phyloP scores from a whole-genome alignment of 345 rosid genomes.

The Toxicodendron radicans region DNA sequence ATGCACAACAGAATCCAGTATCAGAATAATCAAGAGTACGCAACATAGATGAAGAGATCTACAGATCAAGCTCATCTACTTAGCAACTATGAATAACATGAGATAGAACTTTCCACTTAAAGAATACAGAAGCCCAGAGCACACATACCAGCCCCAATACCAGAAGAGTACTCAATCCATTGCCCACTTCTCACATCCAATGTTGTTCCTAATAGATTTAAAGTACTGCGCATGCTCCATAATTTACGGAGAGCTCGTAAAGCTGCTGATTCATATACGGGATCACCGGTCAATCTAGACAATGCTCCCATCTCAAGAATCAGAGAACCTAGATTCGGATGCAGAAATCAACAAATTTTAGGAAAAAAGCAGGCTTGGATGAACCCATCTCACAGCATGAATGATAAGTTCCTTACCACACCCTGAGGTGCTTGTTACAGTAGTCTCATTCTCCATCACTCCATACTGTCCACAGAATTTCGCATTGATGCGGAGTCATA shows the following conservation, averaged over 20 bases:
- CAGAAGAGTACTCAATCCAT: constrained; percentile 91
- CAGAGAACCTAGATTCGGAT: constrained; percentile 62
- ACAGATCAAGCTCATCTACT: neutral
- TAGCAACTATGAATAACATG: neutral
- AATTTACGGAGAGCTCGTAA: constrained; percentile 83
- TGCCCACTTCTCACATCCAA: constrained; percentile 76
- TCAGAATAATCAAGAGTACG: constrained; percentile 29
- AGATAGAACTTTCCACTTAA: constrained; percentile 3
- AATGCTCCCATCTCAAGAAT: constrained; percentile 98
- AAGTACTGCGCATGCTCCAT: constrained; percentile 95
- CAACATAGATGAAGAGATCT: constrained; percentile 7
- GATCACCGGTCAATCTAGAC: constrained; percentile 87
- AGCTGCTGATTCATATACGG: constrained; percentile 83
- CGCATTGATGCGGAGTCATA: constrained; percentile 52
- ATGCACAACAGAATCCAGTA: constrained; percentile 26
- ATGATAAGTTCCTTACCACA: constrained; percentile 63
- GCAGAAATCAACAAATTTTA: constrained; percentile 21
- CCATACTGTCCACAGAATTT: constrained; percentile 79
- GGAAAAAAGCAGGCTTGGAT: constrained; percentile 14
- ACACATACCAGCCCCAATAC: constrained; percentile 90
- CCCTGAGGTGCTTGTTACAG: constrained; percentile 96
- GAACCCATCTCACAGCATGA: constrained; percentile 10
- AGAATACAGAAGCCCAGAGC: constrained; percentile 15
- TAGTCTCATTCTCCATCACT: constrained; percentile 77
- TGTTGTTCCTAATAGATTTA: constrained; percentile 86